A percentile compares a stretch with the other conserved stretches of the same genome.
Evolutionary conservation across 1,284 basidiomycete genomes (phyloP).

Genomic region (Wallemia hederae): DNA sequence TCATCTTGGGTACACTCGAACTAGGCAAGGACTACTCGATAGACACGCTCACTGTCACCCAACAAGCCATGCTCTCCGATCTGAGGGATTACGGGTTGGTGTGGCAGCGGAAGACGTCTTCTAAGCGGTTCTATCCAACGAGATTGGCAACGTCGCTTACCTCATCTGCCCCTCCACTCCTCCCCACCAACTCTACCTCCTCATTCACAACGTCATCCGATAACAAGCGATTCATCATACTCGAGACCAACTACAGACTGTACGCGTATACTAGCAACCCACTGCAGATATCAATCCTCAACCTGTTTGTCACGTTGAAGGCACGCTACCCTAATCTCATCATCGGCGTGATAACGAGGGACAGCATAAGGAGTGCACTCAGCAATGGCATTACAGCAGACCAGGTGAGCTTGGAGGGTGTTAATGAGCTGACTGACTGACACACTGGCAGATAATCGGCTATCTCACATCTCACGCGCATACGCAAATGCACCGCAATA

Average conservation of each 20-base stretch:
- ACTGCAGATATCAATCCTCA: slow-evolving; percentile 80
- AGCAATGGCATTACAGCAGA: slow-evolving; percentile 84
- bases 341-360: slow-evolving; percentile 74
- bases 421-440: background rate
- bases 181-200: slow-evolving; percentile 29
- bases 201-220: slow-evolving; percentile 21
- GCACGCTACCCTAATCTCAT: slow-evolving; percentile 88
- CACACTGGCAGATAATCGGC: slow-evolving; percentile 45
- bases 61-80: slow-evolving; percentile 66
- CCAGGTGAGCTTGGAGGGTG: slow-evolving; percentile 29
- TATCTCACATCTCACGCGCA: slow-evolving; percentile 86
- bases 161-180: slow-evolving; percentile 32
- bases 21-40: slow-evolving; percentile 77
- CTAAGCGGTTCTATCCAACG: slow-evolving; percentile 74
- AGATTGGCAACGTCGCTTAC: slow-evolving; percentile 76
- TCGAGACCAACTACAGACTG: slow-evolving; percentile 93
- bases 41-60: slow-evolving; percentile 44
- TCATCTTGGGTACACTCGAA: slow-evolving; percentile 84
- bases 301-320: slow-evolving; percentile 72
- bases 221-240: slow-evolving; percentile 64
- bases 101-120: slow-evolving; percentile 32
- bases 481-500: slow-evolving; percentile 91
- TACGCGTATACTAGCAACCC: slow-evolving; percentile 97
- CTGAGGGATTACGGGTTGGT: slow-evolving; percentile 82
- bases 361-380: slow-evolving; percentile 79